These are phyloP conservation scores for Lyophyllum shimeji DNA, from an alignment of 768 basidiomycete genomes.

Conservation along the genomic window DNA sequence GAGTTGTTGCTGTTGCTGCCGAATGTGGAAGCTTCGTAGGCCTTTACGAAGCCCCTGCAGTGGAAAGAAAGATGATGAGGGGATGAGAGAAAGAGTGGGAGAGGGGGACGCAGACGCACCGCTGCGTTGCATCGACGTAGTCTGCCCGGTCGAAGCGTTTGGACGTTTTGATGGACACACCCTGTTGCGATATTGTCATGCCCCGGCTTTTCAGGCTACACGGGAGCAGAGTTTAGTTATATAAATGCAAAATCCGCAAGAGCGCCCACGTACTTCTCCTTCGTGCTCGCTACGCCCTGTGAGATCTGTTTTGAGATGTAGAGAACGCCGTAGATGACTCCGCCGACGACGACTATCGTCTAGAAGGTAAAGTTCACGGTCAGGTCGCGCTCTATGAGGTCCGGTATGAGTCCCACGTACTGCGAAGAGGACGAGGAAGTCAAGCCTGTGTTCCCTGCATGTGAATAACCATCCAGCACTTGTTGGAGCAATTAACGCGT, in stretches of 20 bases:
- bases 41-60: slow-evolving; percentile 59
- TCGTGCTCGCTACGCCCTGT: slow-evolving; percentile 45
- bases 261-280: slow-evolving; percentile 49
- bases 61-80: no score
- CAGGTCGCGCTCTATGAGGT: slow-evolving; percentile 16
- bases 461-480: not conserved
- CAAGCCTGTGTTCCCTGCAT: slow-evolving; percentile 29
- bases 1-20: slow-evolving; percentile 25
- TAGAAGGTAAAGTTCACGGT: slow-evolving; percentile 21
- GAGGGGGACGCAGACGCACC: slow-evolving; percentile 37
- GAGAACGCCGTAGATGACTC: slow-evolving; percentile 42
- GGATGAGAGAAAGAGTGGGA: not conserved
- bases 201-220: slow-evolving; percentile 57
- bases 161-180: slow-evolving; percentile 65
- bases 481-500: not conserved
- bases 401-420: slow-evolving; percentile 26
- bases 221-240: not conserved
- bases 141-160: slow-evolving; percentile 58
- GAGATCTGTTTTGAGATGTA: slow-evolving; percentile 37
- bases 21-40: slow-evolving; percentile 45
- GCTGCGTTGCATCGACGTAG: slow-evolving; percentile 73
- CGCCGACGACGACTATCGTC: slow-evolving; percentile 50
- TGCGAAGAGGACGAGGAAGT: slow-evolving; percentile 38
- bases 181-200: slow-evolving; percentile 53
- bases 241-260: not conserved